phyloP scores from a whole-genome alignment of 2,329 filamentous ascomycete species.

The Fusarium nygamai region DNA sequence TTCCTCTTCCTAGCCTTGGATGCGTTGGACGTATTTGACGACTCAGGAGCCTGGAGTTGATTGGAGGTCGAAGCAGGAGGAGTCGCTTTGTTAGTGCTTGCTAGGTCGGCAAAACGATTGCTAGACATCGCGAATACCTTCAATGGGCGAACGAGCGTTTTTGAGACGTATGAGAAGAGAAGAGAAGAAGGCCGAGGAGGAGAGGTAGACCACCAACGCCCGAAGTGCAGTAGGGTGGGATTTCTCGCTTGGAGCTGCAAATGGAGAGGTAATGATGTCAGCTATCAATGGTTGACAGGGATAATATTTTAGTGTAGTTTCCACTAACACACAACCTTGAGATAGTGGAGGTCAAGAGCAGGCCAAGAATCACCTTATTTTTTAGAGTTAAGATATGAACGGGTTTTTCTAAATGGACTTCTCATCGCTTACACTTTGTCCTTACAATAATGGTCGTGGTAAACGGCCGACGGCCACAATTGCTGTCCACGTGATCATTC shows the following conservation, averaged over 20 bases:
- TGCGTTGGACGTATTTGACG: constrained; percentile 27
- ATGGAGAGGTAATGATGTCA: constrained; percentile 43
- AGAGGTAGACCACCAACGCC: constrained; percentile 8
- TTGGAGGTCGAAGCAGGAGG: constrained; percentile 13
- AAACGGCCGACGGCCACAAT: background rate
- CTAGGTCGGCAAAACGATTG: constrained; percentile 46
- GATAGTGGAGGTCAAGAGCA: background rate
- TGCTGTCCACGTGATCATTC: constrained; percentile 12
- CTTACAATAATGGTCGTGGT: background rate
- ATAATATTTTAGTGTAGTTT: constrained; percentile 7
- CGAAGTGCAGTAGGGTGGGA: background rate
- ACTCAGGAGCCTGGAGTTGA: constrained; percentile 24
- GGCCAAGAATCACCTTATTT: background rate
- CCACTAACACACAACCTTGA: constrained; percentile 4
- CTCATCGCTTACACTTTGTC: background rate
- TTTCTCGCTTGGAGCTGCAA: constrained; percentile 20
- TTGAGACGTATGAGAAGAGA: background rate
- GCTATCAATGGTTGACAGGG: constrained; percentile 22
- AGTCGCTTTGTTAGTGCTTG: constrained; percentile 21
- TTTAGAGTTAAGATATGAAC: background rate
- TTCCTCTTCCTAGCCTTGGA: constrained; percentile 67
- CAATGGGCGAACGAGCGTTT: background rate
- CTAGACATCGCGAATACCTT: constrained; percentile 44
- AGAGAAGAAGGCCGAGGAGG: background rate
- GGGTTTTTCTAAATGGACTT: background rate